Evolutionary conservation across 768 basidiomycete genomes (phyloP).

Genomic region (Suillus bovinus): DNA sequence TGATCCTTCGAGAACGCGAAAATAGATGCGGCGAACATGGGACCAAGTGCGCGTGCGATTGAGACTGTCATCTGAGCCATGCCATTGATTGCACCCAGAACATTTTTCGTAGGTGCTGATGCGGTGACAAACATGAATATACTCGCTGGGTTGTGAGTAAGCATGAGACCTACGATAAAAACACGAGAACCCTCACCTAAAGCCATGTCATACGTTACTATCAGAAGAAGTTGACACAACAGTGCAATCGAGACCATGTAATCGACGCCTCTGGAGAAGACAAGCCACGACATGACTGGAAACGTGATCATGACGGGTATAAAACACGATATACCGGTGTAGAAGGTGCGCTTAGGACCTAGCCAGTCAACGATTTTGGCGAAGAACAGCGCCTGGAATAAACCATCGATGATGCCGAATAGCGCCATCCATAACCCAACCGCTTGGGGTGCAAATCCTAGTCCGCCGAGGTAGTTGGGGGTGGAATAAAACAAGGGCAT

Average conservation of each 20-base stretch:
- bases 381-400: slow-evolving; percentile 28
- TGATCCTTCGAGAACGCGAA: slow-evolving; percentile 53
- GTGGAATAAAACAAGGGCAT: slow-evolving; percentile 31
- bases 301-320: slow-evolving; percentile 23
- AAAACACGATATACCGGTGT: slow-evolving; percentile 18
- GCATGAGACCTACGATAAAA: not conserved
- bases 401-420: slow-evolving; percentile 24
- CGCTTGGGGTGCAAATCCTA: slow-evolving; percentile 25
- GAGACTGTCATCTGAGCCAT: slow-evolving; percentile 55
- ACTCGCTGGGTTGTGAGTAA: slow-evolving; percentile 19
- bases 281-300: slow-evolving; percentile 23
- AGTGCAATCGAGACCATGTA: slow-evolving; percentile 47
- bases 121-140: slow-evolving; percentile 35
- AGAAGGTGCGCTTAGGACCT: slow-evolving; percentile 28
- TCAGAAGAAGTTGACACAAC: slow-evolving; percentile 45
- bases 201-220: slow-evolving; percentile 50
- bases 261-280: slow-evolving; percentile 25
- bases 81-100: slow-evolving; percentile 56
- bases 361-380: slow-evolving; percentile 21
- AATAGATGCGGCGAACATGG: slow-evolving; percentile 54
- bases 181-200: slow-evolving; percentile 46
- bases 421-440: slow-evolving; percentile 28
- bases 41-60: slow-evolving; percentile 50
- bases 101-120: slow-evolving; percentile 26
- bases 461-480: slow-evolving; percentile 26